Evolutionary conservation across 192 early-diverging fungal species (phyloP), one percentile per base, ranked within the genome.

Genomic region (Globomyces pollinis-pini): DNA sequence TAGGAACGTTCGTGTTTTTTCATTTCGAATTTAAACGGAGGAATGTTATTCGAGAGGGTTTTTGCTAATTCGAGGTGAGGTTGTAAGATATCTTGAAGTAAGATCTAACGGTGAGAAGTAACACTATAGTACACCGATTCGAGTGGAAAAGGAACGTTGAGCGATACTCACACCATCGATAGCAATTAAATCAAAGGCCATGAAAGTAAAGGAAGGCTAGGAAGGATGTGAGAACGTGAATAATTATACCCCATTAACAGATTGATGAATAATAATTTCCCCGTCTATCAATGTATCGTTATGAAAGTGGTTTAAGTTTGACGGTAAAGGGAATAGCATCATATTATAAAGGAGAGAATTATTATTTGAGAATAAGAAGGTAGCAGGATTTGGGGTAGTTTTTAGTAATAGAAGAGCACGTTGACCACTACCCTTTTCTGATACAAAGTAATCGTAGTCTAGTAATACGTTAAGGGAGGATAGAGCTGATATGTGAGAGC

Each of bases 131-230:
- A 57, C 55, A 15, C 55, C 55, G 1, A 57, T 11, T 6, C 55
- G 38, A 20, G 55, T 43, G 26, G 29, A 33, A 28, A 57, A 44
- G 24, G 55, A 57, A 15, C 55, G 15, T 29, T 57, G 55, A 3
- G 31, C 38, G 4, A 57, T 23, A 29, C 24, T 29, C 18, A 33
- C 31, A 9, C 55, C 55, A 44, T 44, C 31, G 9, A 57, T 57
- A 21, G 55, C 55, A 7, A 57, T 26, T 32, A 57, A 57, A 39
- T 57, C 55, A 39, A 57, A 57, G 4, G 55, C 52, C 31, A 31
- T 54, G 39, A 29, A 26, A 30, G 42, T 44, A 23, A 57, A 57
- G 4, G 21, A 16, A 1, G 29, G 30, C 52, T 54, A 34, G 21
- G 33, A 39, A 8, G 15, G 55, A n/a, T n/a, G n/a, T n/a, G n/a